Percentiles rank a stretch among this genome's conserved stretches.
Evolutionary conservation across 2,329 filamentous ascomycete species (phyloP).

Genomic region (Macrophomina pseudophaseolina): DNA sequence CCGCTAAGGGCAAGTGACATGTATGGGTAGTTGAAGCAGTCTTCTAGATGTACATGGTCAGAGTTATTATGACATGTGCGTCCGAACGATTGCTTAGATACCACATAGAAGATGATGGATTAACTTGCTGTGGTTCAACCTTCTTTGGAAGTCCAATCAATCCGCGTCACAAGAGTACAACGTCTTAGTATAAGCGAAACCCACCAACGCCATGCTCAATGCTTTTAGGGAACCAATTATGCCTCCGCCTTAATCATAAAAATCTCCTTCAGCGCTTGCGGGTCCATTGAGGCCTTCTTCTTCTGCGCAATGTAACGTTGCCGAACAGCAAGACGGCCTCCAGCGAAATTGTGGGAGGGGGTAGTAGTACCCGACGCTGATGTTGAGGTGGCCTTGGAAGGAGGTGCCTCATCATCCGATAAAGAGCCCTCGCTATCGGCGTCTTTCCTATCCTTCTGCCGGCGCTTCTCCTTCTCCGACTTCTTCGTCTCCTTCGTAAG

Average conservation of each 20-base stretch:
- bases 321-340: slow-evolving; percentile 74
- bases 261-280: slow-evolving; percentile 83
- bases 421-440: slow-evolving; percentile 29
- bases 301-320: slow-evolving; percentile 89
- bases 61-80: too few species aligned
- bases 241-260: slow-evolving; percentile 67
- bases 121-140: too few species aligned
- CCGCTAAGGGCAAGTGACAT: too few species aligned
- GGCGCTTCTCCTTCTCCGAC: slow-evolving; percentile 46
- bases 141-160: too few species aligned
- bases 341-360: slow-evolving; percentile 50
- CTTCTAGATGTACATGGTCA: too few species aligned
- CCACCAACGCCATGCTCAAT: slow-evolving; percentile 27
- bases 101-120: too few species aligned
- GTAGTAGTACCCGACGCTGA: slow-evolving; percentile 36
- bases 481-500: slow-evolving; percentile 56
- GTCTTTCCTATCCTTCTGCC: slow-evolving; percentile 47
- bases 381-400: slow-evolving; percentile 50
- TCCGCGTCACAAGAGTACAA: background rate
- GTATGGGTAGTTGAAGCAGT: too few species aligned
- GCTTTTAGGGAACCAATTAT: slow-evolving; percentile 23
- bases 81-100: too few species aligned
- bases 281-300: slow-evolving; percentile 79
- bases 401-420: slow-evolving; percentile 34
- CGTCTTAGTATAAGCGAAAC: background rate